Evolutionary conservation across 1,284 basidiomycete species (phyloP).

Genomic region (Somion occarium): DNA sequence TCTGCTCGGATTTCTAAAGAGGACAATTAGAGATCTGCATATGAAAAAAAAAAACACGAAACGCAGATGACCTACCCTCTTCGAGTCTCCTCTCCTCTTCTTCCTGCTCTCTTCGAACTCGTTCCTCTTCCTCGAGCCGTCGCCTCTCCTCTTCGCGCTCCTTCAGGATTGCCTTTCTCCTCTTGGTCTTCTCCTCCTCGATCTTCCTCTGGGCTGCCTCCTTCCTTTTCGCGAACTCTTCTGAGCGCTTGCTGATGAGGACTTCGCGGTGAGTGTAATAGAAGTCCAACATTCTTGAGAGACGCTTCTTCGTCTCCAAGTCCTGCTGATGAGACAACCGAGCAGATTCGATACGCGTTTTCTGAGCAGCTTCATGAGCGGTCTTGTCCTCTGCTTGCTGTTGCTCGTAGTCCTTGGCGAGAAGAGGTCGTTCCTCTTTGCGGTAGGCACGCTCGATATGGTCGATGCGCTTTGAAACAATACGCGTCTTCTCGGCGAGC

Average conservation of each 20-base stretch:
- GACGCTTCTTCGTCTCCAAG: slow-evolving; percentile 74
- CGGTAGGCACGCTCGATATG: slow-evolving; percentile 95
- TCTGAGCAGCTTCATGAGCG: slow-evolving; percentile 66
- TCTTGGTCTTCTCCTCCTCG: slow-evolving; percentile 82
- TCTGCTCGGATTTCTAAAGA: slow-evolving; percentile 46
- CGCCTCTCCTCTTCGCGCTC: slow-evolving; percentile 55
- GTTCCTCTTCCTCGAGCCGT: slow-evolving; percentile 45
- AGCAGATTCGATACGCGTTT: slow-evolving; percentile 57
- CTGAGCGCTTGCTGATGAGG: slow-evolving; percentile 62
- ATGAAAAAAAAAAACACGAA: slow-evolving; percentile 2
- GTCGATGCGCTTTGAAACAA: slow-evolving; percentile 89
- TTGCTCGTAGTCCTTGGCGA: slow-evolving; percentile 83
- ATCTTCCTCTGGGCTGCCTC: slow-evolving; percentile 68
- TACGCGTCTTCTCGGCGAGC: slow-evolving; percentile 78
- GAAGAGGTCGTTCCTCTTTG: slow-evolving; percentile 87
- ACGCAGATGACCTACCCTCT: slow-evolving; percentile 39
- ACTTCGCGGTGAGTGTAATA: slow-evolving; percentile 58
- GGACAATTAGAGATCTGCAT: slow-evolving; percentile 7
- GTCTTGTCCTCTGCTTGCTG: slow-evolving; percentile 79
- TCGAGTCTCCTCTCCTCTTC: slow-evolving; percentile 44
- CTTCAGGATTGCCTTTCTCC: slow-evolving; percentile 50
- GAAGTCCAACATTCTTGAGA: slow-evolving; percentile 75
- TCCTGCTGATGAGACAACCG: slow-evolving; percentile 65
- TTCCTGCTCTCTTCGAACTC: slow-evolving; percentile 38
- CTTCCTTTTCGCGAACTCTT: slow-evolving; percentile 66